Base-by-base conservation (phyloP, 371 early-diverging fungal species). In the Apophysomyces variabilis region DNA sequence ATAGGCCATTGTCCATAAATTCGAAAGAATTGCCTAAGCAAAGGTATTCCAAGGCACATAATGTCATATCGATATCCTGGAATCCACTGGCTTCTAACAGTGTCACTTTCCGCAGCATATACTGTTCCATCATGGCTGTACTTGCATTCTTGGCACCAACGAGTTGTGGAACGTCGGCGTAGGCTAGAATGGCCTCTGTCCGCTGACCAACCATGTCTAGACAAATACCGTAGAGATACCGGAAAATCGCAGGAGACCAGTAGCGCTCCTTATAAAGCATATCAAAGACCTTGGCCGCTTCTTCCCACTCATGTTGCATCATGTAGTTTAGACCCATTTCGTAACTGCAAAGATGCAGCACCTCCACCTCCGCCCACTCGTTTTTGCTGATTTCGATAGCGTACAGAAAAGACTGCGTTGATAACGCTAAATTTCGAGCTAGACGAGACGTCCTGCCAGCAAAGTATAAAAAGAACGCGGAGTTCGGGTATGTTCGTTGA, bases 401-500 rank as follows among this genome's bases (percentile, higher is more conserved):
- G 59, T 83, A 83, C 16, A 70, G 66, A 46, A 80, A 83, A 0
- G 84, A 83, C 61, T 83, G 84, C 0, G 77, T 79, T 0, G 84
- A 83, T 26, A 83, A 64, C 1, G 73, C 66, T 14, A 83, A 58
- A n/a, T 83, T 83, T 16, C 77, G 74, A 4, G 84, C 84, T 50
- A 86, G 70, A 36, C 87, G 81, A 16, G 79, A 79, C 39, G 85
- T 85, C 11, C 88, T 84, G 3, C 88, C 89, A 3, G 84, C 77
- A 70, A 87, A 87, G 58, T 87, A 87, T 11, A 86, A 68, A 65
- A 89, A 89, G 61, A 87, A 87, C 0, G 87, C 87, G 2, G 87
- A 87, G 57, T 87, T 85, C 6, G 86, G 87, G 61, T 82, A 87
- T 18, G 85, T 81, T 8, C 72, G 70, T 60, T 86, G 80, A 1